phyloP scores from a whole-genome alignment of 1,284 basidiomycete species.

The Rhodotorula glutinis region DNA sequence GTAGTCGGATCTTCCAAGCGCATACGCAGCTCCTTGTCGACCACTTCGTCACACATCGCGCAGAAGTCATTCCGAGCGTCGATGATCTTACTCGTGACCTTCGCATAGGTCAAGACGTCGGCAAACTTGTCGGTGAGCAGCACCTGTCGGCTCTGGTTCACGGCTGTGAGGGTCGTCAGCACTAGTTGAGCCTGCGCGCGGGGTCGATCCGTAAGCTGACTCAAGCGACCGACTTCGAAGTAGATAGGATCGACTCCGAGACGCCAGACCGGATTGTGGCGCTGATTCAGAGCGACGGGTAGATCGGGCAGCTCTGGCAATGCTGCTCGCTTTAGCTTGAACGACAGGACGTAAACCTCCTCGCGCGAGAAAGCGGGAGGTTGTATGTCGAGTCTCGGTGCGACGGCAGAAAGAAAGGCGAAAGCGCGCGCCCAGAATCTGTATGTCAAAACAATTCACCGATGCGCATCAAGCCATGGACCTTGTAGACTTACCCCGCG shows the following conservation, averaged over 20 bases:
- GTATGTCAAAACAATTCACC: too few relatives aligned
- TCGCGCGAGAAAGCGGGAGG: neutral
- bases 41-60: neutral
- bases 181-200: neutral
- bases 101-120: neutral
- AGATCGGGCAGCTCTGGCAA: neutral
- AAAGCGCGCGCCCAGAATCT: conserved; percentile 1
- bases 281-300: neutral
- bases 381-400: neutral
- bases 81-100: neutral
- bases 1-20: neutral
- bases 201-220: too few relatives aligned
- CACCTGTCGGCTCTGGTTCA: neutral
- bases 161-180: neutral
- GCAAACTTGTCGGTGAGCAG: neutral
- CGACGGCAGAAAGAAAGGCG: neutral
- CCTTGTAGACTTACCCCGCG: neutral
- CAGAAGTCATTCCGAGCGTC: neutral
- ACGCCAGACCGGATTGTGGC: neutral
- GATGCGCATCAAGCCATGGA: too few relatives aligned
- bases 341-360: neutral
- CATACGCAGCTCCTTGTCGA: neutral
- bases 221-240: neutral
- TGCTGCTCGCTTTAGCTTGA: neutral
- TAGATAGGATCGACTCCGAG: neutral